These are phyloP conservation scores for Backusella sp. DNA, from an alignment of 192 early-diverging fungal species.

Conservation along the genomic window DNA sequence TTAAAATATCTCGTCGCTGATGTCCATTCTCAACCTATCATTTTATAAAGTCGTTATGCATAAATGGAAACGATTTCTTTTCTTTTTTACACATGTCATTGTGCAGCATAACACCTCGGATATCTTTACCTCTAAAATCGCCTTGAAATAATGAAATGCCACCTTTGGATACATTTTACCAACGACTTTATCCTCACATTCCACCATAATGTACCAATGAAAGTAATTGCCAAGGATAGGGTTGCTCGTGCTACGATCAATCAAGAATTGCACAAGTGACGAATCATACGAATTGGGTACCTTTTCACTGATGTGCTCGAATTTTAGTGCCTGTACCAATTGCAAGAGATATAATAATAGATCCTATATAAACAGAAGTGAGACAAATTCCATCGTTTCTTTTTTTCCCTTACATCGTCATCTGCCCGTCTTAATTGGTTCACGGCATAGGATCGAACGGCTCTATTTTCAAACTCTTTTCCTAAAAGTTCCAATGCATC, in stretches of 20 bases:
- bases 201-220: constrained; percentile 98
- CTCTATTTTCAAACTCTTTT: constrained; percentile 76
- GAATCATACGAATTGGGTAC: constrained; percentile 48
- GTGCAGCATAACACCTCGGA: not conserved
- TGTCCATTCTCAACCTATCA: constrained; percentile 54
- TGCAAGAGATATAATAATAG: constrained; percentile 92
- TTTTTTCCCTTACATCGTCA: constrained; percentile 65
- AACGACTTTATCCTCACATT: constrained; percentile 82
- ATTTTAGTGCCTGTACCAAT: constrained; percentile 96
- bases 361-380: constrained; percentile 55
- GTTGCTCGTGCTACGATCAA: constrained; percentile 83
- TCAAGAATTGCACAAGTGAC: constrained; percentile 83
- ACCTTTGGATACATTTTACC: constrained; percentile 90
- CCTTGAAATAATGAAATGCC: constrained; percentile 76
- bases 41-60: not conserved
- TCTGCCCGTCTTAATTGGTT: constrained; percentile 84
- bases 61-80: not conserved
- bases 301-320: constrained; percentile 73
- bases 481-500: constrained; percentile 96
- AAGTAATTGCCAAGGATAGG: constrained; percentile 90
- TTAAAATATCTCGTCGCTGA: constrained; percentile 69
- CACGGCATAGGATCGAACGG: constrained; percentile 88
- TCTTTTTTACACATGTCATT: not conserved
- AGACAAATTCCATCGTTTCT: not conserved
- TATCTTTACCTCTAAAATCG: constrained; percentile 56